A percentile compares a stretch with the other conserved stretches of the same genome.
These are phyloP conservation scores for Podaxis sp. DNA, from an alignment of 768 basidiomycete species.

Conservation along the genomic window DNA sequence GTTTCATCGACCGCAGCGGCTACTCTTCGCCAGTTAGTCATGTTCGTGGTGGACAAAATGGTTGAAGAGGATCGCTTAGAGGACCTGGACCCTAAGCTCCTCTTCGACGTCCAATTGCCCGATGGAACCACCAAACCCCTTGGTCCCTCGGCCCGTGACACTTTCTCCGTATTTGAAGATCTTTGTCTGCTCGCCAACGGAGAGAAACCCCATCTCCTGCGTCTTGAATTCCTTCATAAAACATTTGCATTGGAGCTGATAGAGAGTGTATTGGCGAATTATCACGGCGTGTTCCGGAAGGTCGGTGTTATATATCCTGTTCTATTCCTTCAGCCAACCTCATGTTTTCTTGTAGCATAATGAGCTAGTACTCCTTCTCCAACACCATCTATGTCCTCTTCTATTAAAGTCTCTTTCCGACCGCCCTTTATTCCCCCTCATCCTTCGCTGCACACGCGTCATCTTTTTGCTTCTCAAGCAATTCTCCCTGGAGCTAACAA, in stretches of 20 bases:
- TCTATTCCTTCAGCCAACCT: not conserved
- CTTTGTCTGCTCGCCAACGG: slow-evolving; percentile 84
- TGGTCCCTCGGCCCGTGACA: slow-evolving; percentile 76
- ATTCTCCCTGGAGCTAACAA: slow-evolving; percentile 74
- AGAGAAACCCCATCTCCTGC: slow-evolving; percentile 77
- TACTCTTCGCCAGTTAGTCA: slow-evolving; percentile 90
- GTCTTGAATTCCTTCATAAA: slow-evolving; percentile 78
- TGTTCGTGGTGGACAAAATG: slow-evolving; percentile 97
- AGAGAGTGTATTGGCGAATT: slow-evolving; percentile 93
- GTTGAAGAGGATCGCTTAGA: slow-evolving; percentile 63
- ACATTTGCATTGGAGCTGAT: slow-evolving; percentile 97
- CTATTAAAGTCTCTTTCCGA: slow-evolving; percentile 84
- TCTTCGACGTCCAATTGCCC: slow-evolving; percentile 53
- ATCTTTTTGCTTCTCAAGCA: slow-evolving; percentile 92
- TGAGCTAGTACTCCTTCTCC: slow-evolving; percentile 82
- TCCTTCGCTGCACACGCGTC: slow-evolving; percentile 87
- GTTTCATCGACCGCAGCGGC: slow-evolving; percentile 97
- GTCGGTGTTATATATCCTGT: slow-evolving; percentile 31
- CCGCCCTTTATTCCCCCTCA: slow-evolving; percentile 78
- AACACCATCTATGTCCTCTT: slow-evolving; percentile 86
- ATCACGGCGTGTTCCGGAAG: slow-evolving; percentile 79
- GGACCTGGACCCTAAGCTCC: slow-evolving; percentile 24
- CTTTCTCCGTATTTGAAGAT: slow-evolving; percentile 88
- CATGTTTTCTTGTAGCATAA: slow-evolving; percentile 46
- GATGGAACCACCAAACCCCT: slow-evolving; percentile 62